Evolutionary conservation across 73 alveolate genomes (phyloP), one percentile per base, ranked within the genome.

Genomic region (Uronychia setigera): DNA sequence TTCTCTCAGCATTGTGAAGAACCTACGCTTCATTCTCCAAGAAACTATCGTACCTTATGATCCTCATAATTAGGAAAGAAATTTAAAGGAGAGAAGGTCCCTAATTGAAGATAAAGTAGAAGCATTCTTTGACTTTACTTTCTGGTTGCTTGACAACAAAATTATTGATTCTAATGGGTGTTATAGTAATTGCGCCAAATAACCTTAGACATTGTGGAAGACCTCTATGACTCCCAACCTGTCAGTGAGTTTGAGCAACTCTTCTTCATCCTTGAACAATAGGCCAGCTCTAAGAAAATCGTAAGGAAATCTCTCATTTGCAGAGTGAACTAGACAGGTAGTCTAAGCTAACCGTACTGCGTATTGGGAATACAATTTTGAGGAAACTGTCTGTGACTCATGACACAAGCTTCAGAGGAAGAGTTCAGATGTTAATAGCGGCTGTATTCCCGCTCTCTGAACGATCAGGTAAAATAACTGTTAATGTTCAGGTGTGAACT

Each of bases 321-420:
- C 19, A 46, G 67, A 46, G 67, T 19, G 67, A 46, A 46, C 19
- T 46, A 19, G 67, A 46, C 19, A 5, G 67, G 19, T 46, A 26
- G 78, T 80, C 58, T 27, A 80, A 87, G 81, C 80, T 93, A 76
- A 84, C 87, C 75, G 67, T 89, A 58, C 81, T 93, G 83, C 80
- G 90, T 76, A 83, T 95, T 14, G 90, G 93, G 60, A 95, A 95
- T 75, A 79, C 82, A 25, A 84, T 95, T 59, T 81, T 95, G 80
- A 91, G 91, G 76, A 93, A 95, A 81, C 87, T 87, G 76, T 81
- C 92, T 76, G 92, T 81, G 67, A 95, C 95, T 58, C 87, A 86
- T 75, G 95, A 95, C 89, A 88, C 96, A 81, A 88, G 87, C 35
- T 91, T 95, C 75, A 87, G 97, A 82, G 99, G 99, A 32, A 87